Conservation (phyloP, 225 moss, liverwort and hornwort genomes). For the Thuidium tamariscinum region DNA sequence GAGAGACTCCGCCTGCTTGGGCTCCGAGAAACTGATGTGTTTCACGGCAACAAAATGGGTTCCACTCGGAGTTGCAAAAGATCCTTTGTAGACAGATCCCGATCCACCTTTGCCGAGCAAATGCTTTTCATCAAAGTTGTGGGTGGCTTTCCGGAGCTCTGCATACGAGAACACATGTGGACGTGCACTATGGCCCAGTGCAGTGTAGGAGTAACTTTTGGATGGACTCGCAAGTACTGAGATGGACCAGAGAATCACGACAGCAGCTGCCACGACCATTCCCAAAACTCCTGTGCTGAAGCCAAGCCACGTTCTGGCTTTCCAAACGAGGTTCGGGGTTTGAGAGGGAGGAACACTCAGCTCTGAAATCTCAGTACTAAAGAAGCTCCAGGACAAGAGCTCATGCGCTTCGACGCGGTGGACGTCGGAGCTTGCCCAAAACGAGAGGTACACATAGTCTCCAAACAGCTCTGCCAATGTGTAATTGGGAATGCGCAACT, state of each 20-base stretch:
- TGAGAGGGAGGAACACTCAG: accelerated
- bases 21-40: neutral
- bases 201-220: neutral
- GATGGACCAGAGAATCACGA: neutral
- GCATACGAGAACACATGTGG: neutral
- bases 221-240: neutral
- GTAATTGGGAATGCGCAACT: neutral
- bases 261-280: neutral
- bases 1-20: neutral
- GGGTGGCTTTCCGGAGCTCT: neutral
- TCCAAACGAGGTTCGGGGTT: accelerated
- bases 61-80: neutral
- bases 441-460: neutral
- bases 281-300: neutral
- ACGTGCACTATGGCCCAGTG: neutral
- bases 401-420: neutral
- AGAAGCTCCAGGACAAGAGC: neutral
- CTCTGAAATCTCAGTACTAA: neutral
- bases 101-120: neutral
- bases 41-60: neutral
- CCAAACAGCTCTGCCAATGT: neutral
- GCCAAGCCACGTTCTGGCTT: neutral
- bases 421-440: neutral
- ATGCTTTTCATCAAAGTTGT: neutral
- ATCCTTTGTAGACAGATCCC: neutral